Percentiles rank a stretch among this genome's conserved stretches.
Evolutionary conservation across 495 filamentous ascomycete species (phyloP).

Genomic region (Aspergillus avenaceus): DNA sequence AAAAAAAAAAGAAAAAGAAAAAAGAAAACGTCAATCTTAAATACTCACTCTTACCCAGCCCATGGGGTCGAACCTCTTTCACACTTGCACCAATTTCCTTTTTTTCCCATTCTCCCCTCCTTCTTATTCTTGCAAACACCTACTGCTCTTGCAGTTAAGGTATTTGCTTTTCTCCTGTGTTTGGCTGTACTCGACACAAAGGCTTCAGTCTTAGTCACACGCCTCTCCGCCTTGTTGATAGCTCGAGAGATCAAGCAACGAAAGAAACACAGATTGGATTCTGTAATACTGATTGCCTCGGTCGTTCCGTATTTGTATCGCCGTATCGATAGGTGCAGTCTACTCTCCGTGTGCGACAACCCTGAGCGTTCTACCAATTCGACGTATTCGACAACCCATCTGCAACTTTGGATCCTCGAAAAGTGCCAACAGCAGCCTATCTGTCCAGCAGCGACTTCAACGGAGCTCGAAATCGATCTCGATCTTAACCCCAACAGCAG

Average conservation of each 20-base stretch:
- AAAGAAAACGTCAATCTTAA: neutral
- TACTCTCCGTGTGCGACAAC: conserved; percentile 7
- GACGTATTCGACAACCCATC: conserved; percentile 5
- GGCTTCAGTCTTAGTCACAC: conserved; percentile 1
- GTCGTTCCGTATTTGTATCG: conserved; percentile 14
- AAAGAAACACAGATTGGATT: conserved; percentile 16
- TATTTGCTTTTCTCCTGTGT: neutral
- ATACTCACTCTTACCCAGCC: conserved; percentile 3
- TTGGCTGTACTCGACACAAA: neutral
- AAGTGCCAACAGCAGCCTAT: conserved; percentile 8
- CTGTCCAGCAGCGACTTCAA: conserved; percentile 2
- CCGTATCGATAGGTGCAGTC: conserved; percentile 9
- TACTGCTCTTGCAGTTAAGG: conserved; percentile 1
- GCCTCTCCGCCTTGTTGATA: conserved; percentile 11
- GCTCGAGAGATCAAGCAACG: conserved; percentile 8
- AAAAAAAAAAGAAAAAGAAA: neutral
- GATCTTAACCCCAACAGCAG: neutral
- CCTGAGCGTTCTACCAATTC: neutral
- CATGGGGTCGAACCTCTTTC: neutral
- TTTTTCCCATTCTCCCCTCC: neutral
- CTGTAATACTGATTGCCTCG: conserved; percentile 12
- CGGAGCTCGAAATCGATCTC: neutral
- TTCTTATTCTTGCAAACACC: neutral
- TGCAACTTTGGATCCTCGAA: conserved; percentile 2
- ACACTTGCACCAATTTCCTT: neutral